Conservation (phyloP, 1,284 basidiomycete genomes). For the Malassezia psittaci region DNA sequence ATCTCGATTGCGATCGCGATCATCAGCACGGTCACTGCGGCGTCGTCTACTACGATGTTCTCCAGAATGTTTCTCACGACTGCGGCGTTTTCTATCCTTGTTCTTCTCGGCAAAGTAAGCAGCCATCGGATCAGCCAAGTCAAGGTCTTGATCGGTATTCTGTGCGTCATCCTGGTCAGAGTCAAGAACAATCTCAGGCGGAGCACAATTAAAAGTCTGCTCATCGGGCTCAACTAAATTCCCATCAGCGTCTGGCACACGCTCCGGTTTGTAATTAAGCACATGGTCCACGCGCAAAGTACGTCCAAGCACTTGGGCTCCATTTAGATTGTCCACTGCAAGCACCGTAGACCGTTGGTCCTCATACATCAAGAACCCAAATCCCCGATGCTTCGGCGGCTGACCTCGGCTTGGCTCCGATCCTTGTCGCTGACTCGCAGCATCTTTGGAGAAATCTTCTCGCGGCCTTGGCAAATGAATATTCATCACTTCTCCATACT, state of each 20-base stretch:
- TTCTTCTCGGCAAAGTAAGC: constrained; percentile 55
- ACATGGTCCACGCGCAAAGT: constrained; percentile 86
- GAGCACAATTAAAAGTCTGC: constrained; percentile 37
- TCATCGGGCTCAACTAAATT: constrained; percentile 71
- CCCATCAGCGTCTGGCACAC: constrained; percentile 66
- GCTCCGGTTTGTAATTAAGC: constrained; percentile 73
- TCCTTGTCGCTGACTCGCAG: neutral
- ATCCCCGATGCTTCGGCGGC: constrained; percentile 56
- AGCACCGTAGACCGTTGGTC: constrained; percentile 91
- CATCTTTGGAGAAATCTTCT: constrained; percentile 1
- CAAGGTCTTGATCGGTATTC: constrained; percentile 53
- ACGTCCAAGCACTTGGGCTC: constrained; percentile 72
- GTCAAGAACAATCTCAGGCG: constrained; percentile 16
- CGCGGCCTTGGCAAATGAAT: constrained; percentile 66
- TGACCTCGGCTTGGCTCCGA: neutral
- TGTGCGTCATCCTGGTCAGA: constrained; percentile 4
- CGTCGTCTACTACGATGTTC: neutral
- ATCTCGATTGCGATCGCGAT: no score
- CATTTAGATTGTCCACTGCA: constrained; percentile 97
- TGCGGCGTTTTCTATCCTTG: neutral
- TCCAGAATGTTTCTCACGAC: neutral
- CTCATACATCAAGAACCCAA: constrained; percentile 97
- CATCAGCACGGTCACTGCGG: no score
- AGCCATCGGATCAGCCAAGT: constrained; percentile 95
- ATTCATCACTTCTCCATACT: constrained; percentile 92